Percentiles rank a stretch among this genome's conserved stretches.
These are phyloP conservation scores for Aspergillus sp. DNA, from an alignment of 2,329 filamentous ascomycete genomes.

Conservation along the genomic window DNA sequence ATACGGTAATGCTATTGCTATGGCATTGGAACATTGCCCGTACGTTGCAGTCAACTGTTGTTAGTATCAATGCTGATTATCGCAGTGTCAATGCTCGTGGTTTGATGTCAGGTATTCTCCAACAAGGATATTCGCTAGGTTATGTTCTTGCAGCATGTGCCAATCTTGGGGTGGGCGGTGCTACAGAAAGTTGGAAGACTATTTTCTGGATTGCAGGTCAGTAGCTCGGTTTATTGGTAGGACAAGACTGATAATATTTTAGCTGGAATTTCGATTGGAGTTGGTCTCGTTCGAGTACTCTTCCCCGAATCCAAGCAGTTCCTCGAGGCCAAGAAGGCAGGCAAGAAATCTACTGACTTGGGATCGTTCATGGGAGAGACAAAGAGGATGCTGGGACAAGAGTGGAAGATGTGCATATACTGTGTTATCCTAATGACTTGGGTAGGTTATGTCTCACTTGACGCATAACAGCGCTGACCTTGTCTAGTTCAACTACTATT, in stretches of 20 bases:
- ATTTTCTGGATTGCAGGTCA: slow-evolving; percentile 64
- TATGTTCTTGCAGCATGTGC: slow-evolving; percentile 70
- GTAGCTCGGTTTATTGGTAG: slow-evolving; percentile 16
- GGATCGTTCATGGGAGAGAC: slow-evolving; percentile 65
- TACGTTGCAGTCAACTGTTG: slow-evolving; percentile 4
- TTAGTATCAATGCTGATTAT: background rate
- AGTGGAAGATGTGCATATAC: slow-evolving; percentile 76
- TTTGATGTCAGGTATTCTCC: slow-evolving; percentile 75
- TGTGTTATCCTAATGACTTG: slow-evolving; percentile 75
- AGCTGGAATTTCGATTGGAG: slow-evolving; percentile 37
- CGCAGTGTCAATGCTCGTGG: slow-evolving; percentile 59
- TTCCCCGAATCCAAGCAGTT: slow-evolving; percentile 76
- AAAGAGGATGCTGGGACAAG: slow-evolving; percentile 60
- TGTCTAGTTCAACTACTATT: slow-evolving; percentile 60
- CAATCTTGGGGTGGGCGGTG: slow-evolving; percentile 66
- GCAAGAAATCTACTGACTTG: slow-evolving; percentile 42
- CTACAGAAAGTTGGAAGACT: slow-evolving; percentile 59
- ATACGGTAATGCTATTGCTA: slow-evolving; percentile 73
- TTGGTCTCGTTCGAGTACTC: slow-evolving; percentile 62
- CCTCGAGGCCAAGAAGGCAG: slow-evolving; percentile 60
- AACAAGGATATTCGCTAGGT: slow-evolving; percentile 76
- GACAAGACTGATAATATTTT: too few species aligned
- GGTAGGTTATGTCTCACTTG: slow-evolving; percentile 10
- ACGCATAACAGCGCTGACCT: background rate
- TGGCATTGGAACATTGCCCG: slow-evolving; percentile 71